phyloP scores from a whole-genome alignment of 208 protist genomes.

The Trypanosomatidae sp. region DNA sequence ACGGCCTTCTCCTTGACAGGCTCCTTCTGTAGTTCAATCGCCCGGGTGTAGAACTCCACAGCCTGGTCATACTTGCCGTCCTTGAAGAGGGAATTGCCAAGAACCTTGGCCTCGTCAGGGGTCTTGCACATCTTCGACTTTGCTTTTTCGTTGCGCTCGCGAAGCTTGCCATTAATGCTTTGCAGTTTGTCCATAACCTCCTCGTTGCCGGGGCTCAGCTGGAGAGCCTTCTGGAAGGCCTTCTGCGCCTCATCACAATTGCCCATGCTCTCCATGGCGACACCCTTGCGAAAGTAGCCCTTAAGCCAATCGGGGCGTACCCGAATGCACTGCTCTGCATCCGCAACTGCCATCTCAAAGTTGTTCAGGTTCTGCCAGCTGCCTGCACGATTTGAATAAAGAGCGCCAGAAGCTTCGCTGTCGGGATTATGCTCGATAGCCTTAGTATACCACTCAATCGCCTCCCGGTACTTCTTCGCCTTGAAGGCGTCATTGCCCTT shows the following conservation, averaged over 20 bases:
- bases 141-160: constrained; percentile 83
- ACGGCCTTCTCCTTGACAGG: constrained; percentile 75
- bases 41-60: constrained; percentile 86
- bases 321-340: constrained; percentile 87
- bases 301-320: constrained; percentile 90
- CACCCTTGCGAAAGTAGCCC: constrained; percentile 88
- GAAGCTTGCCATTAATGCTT: constrained; percentile 62
- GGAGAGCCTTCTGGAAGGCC: constrained; percentile 78
- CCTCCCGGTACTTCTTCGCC: constrained; percentile 83
- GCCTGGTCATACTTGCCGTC: constrained; percentile 91
- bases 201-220: constrained; percentile 68
- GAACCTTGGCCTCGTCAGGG: constrained; percentile 78
- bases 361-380: constrained; percentile 81
- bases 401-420: constrained; percentile 65
- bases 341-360: constrained; percentile 69
- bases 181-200: constrained; percentile 82
- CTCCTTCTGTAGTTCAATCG: constrained; percentile 80
- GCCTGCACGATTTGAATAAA: constrained; percentile 92
- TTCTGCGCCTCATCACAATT: constrained; percentile 83
- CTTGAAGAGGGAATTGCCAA: constrained; percentile 91
- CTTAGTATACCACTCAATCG: constrained; percentile 92
- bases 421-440: constrained; percentile 80
- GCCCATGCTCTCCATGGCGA: constrained; percentile 70
- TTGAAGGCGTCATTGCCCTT: constrained; percentile 94
- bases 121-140: constrained; percentile 76